Evolutionary conservation across 768 basidiomycete genomes (phyloP), one percentile per base, ranked within the genome.

Genomic region (Filobasidium floriforme): DNA sequence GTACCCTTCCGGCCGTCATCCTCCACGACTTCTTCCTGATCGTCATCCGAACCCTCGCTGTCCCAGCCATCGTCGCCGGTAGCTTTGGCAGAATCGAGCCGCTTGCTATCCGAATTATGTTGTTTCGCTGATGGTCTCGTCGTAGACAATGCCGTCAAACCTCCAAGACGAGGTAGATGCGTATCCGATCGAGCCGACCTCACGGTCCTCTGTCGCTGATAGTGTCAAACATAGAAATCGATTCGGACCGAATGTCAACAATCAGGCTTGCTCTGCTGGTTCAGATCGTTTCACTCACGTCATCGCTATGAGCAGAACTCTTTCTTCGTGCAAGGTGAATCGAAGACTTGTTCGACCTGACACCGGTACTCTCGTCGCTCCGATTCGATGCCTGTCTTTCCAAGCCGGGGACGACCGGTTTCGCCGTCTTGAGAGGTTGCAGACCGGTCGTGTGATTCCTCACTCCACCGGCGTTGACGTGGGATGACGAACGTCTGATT

Each of bases 51-150:
- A 3, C 54, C 54, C 22, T 57, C 54, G 54, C 54, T 57, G 26
- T 57, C 54, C 54, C 54, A 57, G 1, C 15, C 54, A 24, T 57
- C 54, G 24, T 57, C 54, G 5, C 26, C 54, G 24, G 54, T 2
- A 15, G 46, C 46, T 22, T 49, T 49, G 18, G 14, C 29, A 5
- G 29, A 24, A 26, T 57, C 54, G 12, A 24, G 15, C 15, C 54
- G 54, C 24, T 57, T 57, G 29, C 6, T 57, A 28, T 57, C 54
- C 22, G 54, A 57, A 32, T 57, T 57, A 15, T 57, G 54, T 24
- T 24, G 29, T 57, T 57, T 57, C 24, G 54, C 54, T 24, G 24
- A 3, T 4, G 54, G 54, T 57, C 54, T 2, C 15, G 22, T 57
- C 14, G 54, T 57, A 5, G 24, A 32, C 24, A 32, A 14, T 7